Evolutionary conservation across 2,329 filamentous ascomycete genomes (phyloP), one percentile per base, ranked within the genome.

Genomic region (Erysiphe pulchra): DNA sequence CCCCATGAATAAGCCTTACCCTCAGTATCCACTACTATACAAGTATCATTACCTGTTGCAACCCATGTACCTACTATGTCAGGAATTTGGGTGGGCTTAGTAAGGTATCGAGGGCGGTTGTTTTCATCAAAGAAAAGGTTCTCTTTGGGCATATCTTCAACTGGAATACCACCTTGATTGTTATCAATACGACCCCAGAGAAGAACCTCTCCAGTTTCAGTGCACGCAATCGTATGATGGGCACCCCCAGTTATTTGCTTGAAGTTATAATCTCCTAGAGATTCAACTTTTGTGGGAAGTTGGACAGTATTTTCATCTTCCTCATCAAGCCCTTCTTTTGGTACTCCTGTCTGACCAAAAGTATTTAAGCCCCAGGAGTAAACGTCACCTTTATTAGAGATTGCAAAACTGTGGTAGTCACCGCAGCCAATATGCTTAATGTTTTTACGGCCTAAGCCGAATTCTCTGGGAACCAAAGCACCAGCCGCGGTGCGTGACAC

Each of bases 331-430:
- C 71, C 75, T 46, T 69, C 66, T 39, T 73, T 68, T 14, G 66
- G 65, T 48, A 78, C 68, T 33, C 79, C 83, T 14, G 80, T 81
- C 63, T 92, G 78, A 50, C 78, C 80, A 60, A 81, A 92, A 62
- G 80, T 85, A 68, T 92, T 92, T 30, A 87, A 65, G 20, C 85
- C 84, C 83, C 84, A 92, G 0, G 76, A 72, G 61, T 75, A 90
- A 31, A 87, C 77, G 30, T 71, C 68, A 36, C 76, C 76, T 28
- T 76, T 70, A 49, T 74, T 70, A 53, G 71, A 70, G 43, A 84
- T 69, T 44, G 78, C 79, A 54, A 92, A 87, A 53, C 76, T 80
- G 64, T 92, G 82, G 61, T 86, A 87, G 13, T 77, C 73, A 40
- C 84, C 84, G 49, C 66, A 62, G 2, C 61, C 62, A 44, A 78